Base-by-base conservation (phyloP, 2,329 filamentous ascomycete species). In the Calonectria fujianensis region DNA sequence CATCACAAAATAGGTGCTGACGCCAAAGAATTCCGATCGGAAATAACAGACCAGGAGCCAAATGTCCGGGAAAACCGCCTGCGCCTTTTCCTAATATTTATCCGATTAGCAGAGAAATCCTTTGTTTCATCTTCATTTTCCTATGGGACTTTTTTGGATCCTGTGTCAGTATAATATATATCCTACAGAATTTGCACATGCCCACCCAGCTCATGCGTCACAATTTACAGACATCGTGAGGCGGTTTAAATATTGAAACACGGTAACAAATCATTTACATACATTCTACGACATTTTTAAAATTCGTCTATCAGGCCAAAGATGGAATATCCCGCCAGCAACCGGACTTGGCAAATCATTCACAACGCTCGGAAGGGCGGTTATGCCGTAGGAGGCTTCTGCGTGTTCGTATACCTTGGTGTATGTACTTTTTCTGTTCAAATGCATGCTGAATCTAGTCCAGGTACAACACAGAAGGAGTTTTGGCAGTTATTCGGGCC, bases 311-410 rank as follows among this genome's bases (percentile, higher is more conserved):
- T 41, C 18, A 7, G 8, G 39, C 18, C 39, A 39, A 6, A 59
- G 10, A 69, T 69, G 66, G 51, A 37, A 18, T 69, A 69, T 27
- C 66, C 51, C 32, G 32, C 50, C 13, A 59, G 31, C 24, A 69
- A 59, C 52, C 24, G 66, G 11, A 61, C 52, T 8, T 61, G 67
- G 67, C 67, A 69, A 18, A 69, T 69, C 31, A 69, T 69, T 35
- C 67, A 69, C 37, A 59, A 69, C 8, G 67, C 67, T 20, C n/a
- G 52, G 18, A 61, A 69, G 14, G 67, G 52, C 8, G 52, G 52
- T 16, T 69, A 69, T 24, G 67, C 67, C 31, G 67, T 69, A 14
- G 67, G 67, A 13, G 67, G 67, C 11, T 69, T 59, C 29, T 69
- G 52, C 52, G 51, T 69, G 52, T 69, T 32, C 16, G 52, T 37